A percentile compares a stretch with the other conserved stretches of the same genome.
Evolutionary conservation across 2,329 filamentous ascomycete genomes (phyloP).

Genomic region (Fonsecaea pedrosoi): DNA sequence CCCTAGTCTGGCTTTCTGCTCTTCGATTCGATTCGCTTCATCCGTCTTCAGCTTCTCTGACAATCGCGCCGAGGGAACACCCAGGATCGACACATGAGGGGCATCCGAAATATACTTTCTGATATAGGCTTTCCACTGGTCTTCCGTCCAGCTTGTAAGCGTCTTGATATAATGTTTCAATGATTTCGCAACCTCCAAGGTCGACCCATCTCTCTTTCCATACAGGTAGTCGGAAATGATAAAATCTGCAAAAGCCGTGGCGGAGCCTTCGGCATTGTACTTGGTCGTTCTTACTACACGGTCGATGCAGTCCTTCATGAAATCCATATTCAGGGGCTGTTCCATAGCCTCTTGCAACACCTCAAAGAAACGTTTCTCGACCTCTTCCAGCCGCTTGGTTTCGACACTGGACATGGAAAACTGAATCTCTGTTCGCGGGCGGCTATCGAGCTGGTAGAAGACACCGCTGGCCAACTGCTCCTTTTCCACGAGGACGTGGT

Average conservation of each 20-base stretch:
- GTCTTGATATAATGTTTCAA: constrained; percentile 64
- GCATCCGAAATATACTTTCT: constrained; percentile 85
- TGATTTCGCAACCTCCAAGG: constrained; percentile 64
- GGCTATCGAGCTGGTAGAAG: constrained; percentile 76
- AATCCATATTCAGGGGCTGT: constrained; percentile 85
- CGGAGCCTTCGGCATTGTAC: constrained; percentile 80
- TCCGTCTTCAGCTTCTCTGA: constrained; percentile 81
- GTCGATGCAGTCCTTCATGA: constrained; percentile 85
- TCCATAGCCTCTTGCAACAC: constrained; percentile 80
- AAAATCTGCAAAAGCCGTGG: constrained; percentile 79
- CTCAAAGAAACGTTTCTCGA: constrained; percentile 84
- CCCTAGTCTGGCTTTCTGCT: constrained; percentile 79
- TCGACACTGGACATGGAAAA: constrained; percentile 86
- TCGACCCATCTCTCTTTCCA: constrained; percentile 82
- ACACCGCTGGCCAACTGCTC: constrained; percentile 90
- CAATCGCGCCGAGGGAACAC: constrained; percentile 80
- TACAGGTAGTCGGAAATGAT: constrained; percentile 94
- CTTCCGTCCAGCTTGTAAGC: constrained; percentile 79
- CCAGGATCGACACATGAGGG: constrained; percentile 84
- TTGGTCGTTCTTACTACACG: constrained; percentile 82
- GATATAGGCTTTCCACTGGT: constrained; percentile 82
- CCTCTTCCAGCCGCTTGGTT: constrained; percentile 80
- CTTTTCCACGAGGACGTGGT: constrained; percentile 90
- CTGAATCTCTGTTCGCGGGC: constrained; percentile 83
- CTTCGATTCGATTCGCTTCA: constrained; percentile 78